Percentiles rank a stretch among this genome's conserved stretches.
Evolutionary conservation across 1,284 basidiomycete species (phyloP).

Genomic region (Apiotrichum sp.): DNA sequence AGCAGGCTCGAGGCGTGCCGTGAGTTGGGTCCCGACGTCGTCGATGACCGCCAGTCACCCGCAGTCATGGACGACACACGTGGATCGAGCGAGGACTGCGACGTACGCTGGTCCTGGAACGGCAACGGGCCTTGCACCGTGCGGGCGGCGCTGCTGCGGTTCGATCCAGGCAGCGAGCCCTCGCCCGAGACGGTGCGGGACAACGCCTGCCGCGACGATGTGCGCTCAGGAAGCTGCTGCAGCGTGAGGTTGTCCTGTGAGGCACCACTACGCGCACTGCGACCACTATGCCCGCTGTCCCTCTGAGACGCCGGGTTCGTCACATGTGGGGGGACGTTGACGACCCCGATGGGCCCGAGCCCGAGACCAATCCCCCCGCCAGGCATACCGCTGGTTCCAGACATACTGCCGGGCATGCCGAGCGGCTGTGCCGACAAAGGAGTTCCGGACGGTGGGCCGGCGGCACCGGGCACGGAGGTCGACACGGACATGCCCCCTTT

Average conservation of each 20-base stretch:
- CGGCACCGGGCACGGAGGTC: no score
- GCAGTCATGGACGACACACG: no score
- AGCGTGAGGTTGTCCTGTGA: neutral
- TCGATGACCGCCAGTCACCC: no score
- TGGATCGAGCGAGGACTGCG: no score
- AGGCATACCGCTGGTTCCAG: neutral
- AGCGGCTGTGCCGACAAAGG: no score
- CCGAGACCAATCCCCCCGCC: neutral
- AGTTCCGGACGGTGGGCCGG: no score
- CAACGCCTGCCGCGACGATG: neutral
- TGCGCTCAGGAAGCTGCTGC: neutral
- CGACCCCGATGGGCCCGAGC: neutral
- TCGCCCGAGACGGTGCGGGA: neutral
- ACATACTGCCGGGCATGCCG: no score
- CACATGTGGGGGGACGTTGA: no score
- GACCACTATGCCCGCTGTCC: neutral
- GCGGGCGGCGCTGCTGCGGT: neutral
- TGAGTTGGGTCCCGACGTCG: neutral
- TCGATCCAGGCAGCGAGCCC: neutral
- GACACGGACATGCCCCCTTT: no score
- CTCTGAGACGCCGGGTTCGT: neutral
- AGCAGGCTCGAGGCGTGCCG: neutral
- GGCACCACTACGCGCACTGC: no score
- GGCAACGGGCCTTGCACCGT: no score
- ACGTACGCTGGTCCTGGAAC: no score